Conservation (phyloP, 495 filamentous ascomycete species). For the Glutinoglossum americanum region DNA sequence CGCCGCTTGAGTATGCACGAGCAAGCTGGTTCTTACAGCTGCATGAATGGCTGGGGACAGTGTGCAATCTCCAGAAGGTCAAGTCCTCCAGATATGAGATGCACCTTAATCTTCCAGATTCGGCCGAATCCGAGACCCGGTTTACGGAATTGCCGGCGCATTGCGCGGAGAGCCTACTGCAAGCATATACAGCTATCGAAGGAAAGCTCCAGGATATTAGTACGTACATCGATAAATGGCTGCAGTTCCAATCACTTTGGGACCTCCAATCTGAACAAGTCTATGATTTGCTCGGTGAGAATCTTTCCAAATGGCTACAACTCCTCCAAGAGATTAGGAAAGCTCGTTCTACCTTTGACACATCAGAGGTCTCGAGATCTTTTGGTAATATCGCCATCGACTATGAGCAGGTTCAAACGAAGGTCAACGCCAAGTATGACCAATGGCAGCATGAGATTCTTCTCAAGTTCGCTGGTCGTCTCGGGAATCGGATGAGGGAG, state of each 20-base stretch:
- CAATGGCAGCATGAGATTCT: conserved; percentile 98
- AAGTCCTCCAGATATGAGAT: conserved; percentile 90
- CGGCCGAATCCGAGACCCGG: conserved; percentile 37
- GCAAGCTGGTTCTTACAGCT: conserved; percentile 88
- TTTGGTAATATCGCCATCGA: conserved; percentile 91
- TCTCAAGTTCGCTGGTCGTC: conserved; percentile 68
- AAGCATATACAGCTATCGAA: conserved; percentile 65
- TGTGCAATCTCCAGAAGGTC: conserved; percentile 79
- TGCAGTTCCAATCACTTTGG: conserved; percentile 97
- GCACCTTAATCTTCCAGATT: conserved; percentile 40
- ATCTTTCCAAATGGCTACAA: conserved; percentile 81
- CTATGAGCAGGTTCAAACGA: conserved; percentile 94
- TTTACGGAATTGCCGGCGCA: conserved; percentile 73
- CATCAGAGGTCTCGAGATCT: conserved; percentile 67
- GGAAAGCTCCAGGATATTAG: conserved; percentile 52
- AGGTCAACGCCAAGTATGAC: conserved; percentile 96
- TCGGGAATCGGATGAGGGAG: conserved; percentile 79
- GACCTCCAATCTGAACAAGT: conserved; percentile 91
- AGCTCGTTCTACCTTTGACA: conserved; percentile 84
- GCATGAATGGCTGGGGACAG: conserved; percentile 76
- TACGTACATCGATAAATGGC: conserved; percentile 83
- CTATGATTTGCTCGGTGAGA: conserved; percentile 73
- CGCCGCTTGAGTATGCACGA: conserved; percentile 74
- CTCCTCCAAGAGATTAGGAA: conserved; percentile 88
- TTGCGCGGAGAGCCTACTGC: conserved; percentile 53